A percentile compares a stretch with the other conserved stretches of the same genome.
Evolutionary conservation across 495 filamentous ascomycete species (phyloP).

Genomic region (Pyrenula massariospora): DNA sequence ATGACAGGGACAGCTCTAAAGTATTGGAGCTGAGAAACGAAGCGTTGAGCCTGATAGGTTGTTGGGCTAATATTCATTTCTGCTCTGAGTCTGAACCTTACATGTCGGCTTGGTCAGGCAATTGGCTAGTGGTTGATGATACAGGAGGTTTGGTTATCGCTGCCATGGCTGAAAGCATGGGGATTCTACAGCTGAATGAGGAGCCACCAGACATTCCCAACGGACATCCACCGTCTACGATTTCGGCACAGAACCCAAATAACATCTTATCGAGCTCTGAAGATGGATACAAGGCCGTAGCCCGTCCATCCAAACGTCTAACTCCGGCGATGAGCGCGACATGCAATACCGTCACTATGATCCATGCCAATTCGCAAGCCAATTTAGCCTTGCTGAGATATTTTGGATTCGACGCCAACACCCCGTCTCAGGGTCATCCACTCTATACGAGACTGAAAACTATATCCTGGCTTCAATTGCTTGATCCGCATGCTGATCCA

Average conservation of each 20-base stretch:
- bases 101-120: slow-evolving; percentile 39
- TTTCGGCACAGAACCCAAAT: slow-evolving; percentile 6
- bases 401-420: slow-evolving; percentile 66
- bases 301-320: slow-evolving; percentile 14
- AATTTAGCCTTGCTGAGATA: slow-evolving; percentile 79
- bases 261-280: slow-evolving; percentile 1
- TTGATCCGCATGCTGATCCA: slow-evolving; percentile 59
- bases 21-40: slow-evolving; percentile 89
- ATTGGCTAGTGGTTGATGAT: slow-evolving; percentile 86
- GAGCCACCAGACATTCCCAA: slow-evolving; percentile 9
- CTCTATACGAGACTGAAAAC: slow-evolving; percentile 70
- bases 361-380: slow-evolving; percentile 82
- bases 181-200: slow-evolving; percentile 46
- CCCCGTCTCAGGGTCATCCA: slow-evolving; percentile 60
- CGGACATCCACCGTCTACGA: slow-evolving; percentile 1
- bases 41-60: slow-evolving; percentile 59
- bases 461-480: slow-evolving; percentile 80
- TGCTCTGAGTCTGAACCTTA: slow-evolving; percentile 16
- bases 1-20: slow-evolving; percentile 62
- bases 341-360: slow-evolving; percentile 74
- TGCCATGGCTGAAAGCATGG: slow-evolving; percentile 85
- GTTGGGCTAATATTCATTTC: slow-evolving; percentile 54
- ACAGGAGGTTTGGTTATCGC: slow-evolving; percentile 78
- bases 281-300: slow-evolving; percentile 4
- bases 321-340: slow-evolving; percentile 35